Base-by-base conservation (phyloP, 2,329 filamentous ascomycete species). In the Chalaropsis thielavioides region DNA sequence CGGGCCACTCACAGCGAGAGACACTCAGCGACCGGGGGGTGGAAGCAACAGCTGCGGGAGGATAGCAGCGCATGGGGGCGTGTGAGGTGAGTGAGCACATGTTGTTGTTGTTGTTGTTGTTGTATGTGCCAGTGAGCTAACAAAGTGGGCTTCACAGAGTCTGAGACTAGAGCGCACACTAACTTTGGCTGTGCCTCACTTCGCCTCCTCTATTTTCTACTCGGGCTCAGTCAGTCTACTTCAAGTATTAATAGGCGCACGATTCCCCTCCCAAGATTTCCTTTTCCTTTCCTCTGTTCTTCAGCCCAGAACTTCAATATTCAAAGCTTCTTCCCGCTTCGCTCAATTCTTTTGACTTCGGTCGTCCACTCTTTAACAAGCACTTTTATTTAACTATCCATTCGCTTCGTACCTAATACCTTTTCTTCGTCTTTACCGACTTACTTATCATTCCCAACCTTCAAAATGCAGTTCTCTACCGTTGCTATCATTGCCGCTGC, bases 341-440 rank as follows among this genome's bases (percentile, higher is more conserved):
- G 75, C 73, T 64, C 75, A 61, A 60, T 59, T 64, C 67, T 38
- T 38, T 76, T 81, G 79, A 81, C 78, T 76, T 79, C 78, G 79
- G 79, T 81, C 79, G 79, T 81, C 79, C 79, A 81, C 75, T 81
- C 79, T 79, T 81, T 80, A 71, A 72, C 68, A 67, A 70, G 69
- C 70, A 74, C 73, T 73, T 71, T 71, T 70, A 66, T 73, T 73
- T 68, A 66, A 71, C 66, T 73, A 71, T 67, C 73, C 73, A 72
- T 72, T 75, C 72, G 27, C 51, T 58, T 58, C 51, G 13, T 58
- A 19, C 38, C 43, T 58, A 58, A 58, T 70, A 64, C 68, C 69
- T 72, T 71, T 54, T 24, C 62, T 35, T 46, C 51, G 43, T 61
- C 68, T 71, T 72, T 71, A 71, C 66, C 69, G 67, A 69, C 72